Evolutionary conservation across 305 asterid genomes (phyloP), one percentile per base, ranked within the genome.

Genomic region (Fraxinus dipetala): DNA sequence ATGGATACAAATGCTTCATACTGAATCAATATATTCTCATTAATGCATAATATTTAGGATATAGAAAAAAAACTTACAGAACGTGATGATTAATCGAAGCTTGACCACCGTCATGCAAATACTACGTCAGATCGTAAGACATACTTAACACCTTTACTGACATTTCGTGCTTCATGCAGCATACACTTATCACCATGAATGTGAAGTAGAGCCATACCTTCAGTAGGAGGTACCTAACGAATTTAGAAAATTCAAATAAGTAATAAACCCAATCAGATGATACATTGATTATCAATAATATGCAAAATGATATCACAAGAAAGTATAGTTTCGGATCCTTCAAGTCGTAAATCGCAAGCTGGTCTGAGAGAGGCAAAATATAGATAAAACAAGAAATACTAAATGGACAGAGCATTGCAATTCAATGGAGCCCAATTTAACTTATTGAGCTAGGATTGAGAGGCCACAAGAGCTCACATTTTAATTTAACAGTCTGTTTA

Each of bases 121-220:
- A 45, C 94, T 16, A 96, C 98, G 91, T 96, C 98, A 34, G 97
- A 90, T 76, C 98, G 91, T 77, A 94, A 80, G 36, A 96, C 84
- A 82, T 96, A 96, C 88, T 96, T 96, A 85, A 93, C 84, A 36
- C 98, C 99, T 83, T 92, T 93, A 18, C 77, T 85, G 59, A 96
- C 98, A 51, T 83, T 91, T 67, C 97, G 91, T 63, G 97, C 98
- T 88, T 91, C 97, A 76, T 96, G 99, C 85, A 96, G 86, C 98
- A 92, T 89, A 86, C 97, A 91, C 83, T 88, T 94, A 45, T 89
- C 91, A 18, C 99, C 99, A 77, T 92, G 99, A 82, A 96, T 87
- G 87, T 94, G 98, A 81, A 94, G 87, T 54, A 94, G 91, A 76
- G 98, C 98, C 99, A 91, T 92, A 36, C 98, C 98, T 92, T 90